Evolutionary conservation across 768 basidiomycete species (phyloP).

Genomic region (Phylloporus scabripes): DNA sequence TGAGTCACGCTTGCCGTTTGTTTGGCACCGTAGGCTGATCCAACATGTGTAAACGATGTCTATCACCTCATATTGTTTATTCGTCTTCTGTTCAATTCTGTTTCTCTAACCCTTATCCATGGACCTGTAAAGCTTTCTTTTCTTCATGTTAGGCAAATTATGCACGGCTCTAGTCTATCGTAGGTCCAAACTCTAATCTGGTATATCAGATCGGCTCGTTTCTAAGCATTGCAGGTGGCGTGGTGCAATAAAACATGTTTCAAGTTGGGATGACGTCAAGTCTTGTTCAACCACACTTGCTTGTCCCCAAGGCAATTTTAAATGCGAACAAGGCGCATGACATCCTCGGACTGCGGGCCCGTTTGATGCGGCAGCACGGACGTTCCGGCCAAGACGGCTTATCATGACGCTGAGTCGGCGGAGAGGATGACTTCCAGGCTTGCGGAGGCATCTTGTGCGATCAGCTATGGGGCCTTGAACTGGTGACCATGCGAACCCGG

Average conservation of each 20-base stretch:
- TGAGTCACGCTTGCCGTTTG: slow-evolving; percentile 1
- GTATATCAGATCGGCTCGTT: neutral
- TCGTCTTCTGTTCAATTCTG: slow-evolving; percentile 2
- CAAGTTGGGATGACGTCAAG: neutral
- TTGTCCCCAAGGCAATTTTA: neutral
- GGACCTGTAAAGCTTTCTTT: neutral
- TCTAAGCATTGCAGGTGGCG: neutral
- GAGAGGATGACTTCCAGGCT: neutral
- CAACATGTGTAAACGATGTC: neutral
- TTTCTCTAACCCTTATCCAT: neutral
- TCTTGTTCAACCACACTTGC: neutral
- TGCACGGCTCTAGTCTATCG: neutral
- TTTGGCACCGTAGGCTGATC: slow-evolving; percentile 1
- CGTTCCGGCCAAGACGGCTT: neutral
- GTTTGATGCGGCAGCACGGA: neutral
- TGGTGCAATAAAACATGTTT: neutral
- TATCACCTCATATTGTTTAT: slow-evolving; percentile 13
- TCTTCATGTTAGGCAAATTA: neutral
- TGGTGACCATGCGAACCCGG: no score
- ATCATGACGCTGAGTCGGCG: neutral
- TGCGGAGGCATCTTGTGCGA: neutral
- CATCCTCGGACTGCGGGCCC: neutral
- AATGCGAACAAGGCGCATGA: neutral
- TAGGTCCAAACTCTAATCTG: neutral
- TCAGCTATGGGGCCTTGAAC: neutral